phyloP scores from a whole-genome alignment of 108 stramenopile genomes.

The Skeletonema marinoi region DNA sequence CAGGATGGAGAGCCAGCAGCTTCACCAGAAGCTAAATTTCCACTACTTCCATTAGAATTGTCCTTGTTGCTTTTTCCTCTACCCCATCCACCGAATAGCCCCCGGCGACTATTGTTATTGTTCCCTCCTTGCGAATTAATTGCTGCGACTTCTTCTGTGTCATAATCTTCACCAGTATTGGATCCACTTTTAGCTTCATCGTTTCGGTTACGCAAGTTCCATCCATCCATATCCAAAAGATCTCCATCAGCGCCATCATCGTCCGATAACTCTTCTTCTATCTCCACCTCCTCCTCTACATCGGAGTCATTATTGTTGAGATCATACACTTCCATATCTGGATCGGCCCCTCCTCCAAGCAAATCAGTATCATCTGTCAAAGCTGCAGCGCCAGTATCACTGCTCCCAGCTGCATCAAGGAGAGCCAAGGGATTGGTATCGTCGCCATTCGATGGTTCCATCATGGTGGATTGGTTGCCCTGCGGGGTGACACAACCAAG shows the following conservation, averaged over 20 bases:
- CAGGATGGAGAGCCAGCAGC: conserved; percentile 4
- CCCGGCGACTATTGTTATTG: conserved; percentile 7
- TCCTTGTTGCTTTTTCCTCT: not conserved
- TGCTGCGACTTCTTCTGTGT: not conserved
- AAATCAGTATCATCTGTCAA: not conserved
- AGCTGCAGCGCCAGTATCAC: not conserved
- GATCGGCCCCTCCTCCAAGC: not conserved
- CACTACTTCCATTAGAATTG: not conserved
- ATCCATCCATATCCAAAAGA: conserved; percentile 37
- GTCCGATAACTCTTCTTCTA: conserved; percentile 1
- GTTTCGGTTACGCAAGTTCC: conserved; percentile 16
- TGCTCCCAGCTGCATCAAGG: conserved; percentile 3
- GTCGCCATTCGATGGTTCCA: not conserved
- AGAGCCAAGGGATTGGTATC: not conserved
- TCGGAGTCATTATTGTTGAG: not conserved
- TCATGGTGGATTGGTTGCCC: not conserved
- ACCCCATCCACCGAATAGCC: conserved; percentile 21
- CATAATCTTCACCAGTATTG: conserved; percentile 10
- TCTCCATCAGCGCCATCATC: conserved; percentile 14
- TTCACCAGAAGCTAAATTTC: not conserved
- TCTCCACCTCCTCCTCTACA: not conserved
- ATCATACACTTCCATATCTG: not conserved
- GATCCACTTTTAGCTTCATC: not conserved
- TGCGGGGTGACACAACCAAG: no score
- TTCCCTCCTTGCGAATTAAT: not conserved